phyloP scores from a whole-genome alignment of 2,329 filamentous ascomycete species.

The Falciphora oryzae region DNA sequence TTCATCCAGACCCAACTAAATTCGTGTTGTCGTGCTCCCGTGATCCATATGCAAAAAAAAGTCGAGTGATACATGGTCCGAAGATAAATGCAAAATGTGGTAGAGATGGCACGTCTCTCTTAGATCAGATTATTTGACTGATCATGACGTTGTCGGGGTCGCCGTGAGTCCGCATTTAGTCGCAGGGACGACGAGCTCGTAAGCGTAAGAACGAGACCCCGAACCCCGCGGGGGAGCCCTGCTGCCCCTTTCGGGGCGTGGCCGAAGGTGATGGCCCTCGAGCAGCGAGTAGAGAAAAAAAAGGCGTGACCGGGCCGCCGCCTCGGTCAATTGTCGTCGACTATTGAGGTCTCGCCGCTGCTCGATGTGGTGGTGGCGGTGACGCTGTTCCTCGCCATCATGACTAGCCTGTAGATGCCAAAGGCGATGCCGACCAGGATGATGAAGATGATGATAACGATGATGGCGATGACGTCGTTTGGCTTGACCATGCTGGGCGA shows the following conservation, averaged over 20 bases:
- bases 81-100: neutral
- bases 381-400: constrained; percentile 39
- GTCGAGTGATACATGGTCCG: neutral
- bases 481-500: constrained; percentile 49
- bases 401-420: constrained; percentile 58
- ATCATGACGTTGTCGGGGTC: neutral
- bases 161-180: neutral
- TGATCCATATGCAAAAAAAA: neutral
- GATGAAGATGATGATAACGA: constrained; percentile 61
- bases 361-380: constrained; percentile 28
- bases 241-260: no score
- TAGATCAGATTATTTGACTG: neutral
- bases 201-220: neutral
- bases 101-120: neutral
- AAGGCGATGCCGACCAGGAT: constrained; percentile 56
- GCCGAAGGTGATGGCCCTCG: neutral
- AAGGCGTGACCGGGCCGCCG: neutral
- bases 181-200: neutral
- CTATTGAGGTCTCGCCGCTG: constrained; percentile 16
- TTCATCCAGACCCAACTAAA: neutral
- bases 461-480: constrained; percentile 64
- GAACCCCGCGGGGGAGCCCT: neutral
- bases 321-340: constrained; percentile 9
- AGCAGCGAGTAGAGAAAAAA: neutral
- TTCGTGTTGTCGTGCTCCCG: neutral